A percentile compares a stretch with the other conserved stretches of the same genome.
phyloP scores from a whole-genome alignment of 208 protist genomes.

The Jaenimonas drosophilae region DNA sequence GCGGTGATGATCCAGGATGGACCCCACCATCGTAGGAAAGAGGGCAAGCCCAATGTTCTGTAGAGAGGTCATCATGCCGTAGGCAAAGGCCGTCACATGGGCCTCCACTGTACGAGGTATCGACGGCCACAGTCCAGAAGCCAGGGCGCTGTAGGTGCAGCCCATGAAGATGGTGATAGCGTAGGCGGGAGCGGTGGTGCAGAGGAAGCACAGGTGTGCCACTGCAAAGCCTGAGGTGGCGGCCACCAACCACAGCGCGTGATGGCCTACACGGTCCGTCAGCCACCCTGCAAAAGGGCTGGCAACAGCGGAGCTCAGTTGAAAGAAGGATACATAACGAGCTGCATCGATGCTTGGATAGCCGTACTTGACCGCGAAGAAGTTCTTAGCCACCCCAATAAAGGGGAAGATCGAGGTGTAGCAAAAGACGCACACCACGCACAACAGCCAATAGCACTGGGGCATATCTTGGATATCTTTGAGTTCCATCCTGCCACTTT shows the following conservation, averaged over 20 bases:
- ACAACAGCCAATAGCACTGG: slow-evolving; percentile 67
- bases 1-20: slow-evolving; percentile 50
- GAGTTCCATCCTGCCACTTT: slow-evolving; percentile 15
- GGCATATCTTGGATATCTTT: slow-evolving; percentile 50
- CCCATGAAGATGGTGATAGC: slow-evolving; percentile 75
- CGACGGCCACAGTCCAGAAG: slow-evolving; percentile 82
- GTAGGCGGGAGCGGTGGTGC: slow-evolving; percentile 50
- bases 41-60: slow-evolving; percentile 82
- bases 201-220: slow-evolving; percentile 67
- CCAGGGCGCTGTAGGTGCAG: slow-evolving; percentile 78
- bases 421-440: slow-evolving; percentile 72
- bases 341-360: slow-evolving; percentile 36
- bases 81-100: slow-evolving; percentile 72
- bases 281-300: slow-evolving; percentile 73
- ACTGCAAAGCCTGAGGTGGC: slow-evolving; percentile 33
- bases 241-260: slow-evolving; percentile 63
- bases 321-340: slow-evolving; percentile 74
- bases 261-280: slow-evolving; percentile 76
- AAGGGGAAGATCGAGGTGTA: slow-evolving; percentile 84
- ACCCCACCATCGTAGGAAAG: slow-evolving; percentile 57
- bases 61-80: slow-evolving; percentile 86
- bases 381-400: slow-evolving; percentile 72
- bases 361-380: slow-evolving; percentile 82
- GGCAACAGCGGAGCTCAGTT: slow-evolving; percentile 69
- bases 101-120: slow-evolving; percentile 61